Conservation (phyloP, 768 basidiomycete species). For the Russula abietina region DNA sequence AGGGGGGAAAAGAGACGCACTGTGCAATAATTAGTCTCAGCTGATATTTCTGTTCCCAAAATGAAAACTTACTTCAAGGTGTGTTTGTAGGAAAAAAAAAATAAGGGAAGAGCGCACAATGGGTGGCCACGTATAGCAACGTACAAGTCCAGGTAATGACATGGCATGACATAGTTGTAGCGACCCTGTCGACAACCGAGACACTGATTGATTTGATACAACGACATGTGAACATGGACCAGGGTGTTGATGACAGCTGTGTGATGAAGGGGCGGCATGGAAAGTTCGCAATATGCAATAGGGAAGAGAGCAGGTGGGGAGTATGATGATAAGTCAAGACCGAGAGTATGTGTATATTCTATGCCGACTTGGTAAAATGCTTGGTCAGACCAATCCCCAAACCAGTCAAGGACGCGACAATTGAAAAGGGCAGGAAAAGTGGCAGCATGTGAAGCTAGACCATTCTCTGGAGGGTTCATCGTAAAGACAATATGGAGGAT, state of each 20-base stretch:
- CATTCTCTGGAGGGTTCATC: constrained; percentile 97
- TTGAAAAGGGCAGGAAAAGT: constrained; percentile 98
- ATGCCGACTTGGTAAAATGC: constrained; percentile 97
- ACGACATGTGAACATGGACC: constrained; percentile 83
- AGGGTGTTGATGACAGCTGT: constrained; percentile 89
- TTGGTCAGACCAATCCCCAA: constrained; percentile 98
- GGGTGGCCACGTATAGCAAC: too few species aligned
- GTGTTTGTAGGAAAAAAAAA: too few species aligned
- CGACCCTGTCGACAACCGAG: constrained; percentile 91
- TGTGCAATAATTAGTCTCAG: too few species aligned
- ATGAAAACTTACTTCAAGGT: too few species aligned
- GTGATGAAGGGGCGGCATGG: constrained; percentile 84
- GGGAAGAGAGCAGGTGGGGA: constrained; percentile 79
- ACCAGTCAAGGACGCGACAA: constrained; percentile 99
- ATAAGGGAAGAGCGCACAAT: too few species aligned
- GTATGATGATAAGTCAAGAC: constrained; percentile 84
- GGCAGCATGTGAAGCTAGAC: constrained; percentile 90
- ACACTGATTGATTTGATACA: constrained; percentile 84
- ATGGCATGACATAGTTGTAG: constrained; percentile 93
- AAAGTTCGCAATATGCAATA: constrained; percentile 75
- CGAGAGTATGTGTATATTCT: constrained; percentile 92
- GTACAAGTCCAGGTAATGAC: constrained; percentile 98
- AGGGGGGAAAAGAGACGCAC: too few species aligned
- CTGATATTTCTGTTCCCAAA: too few species aligned
- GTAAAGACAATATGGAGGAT: constrained; percentile 99